These are phyloP conservation scores for Penicillium macrosclerotiorum DNA, from an alignment of 495 filamentous ascomycete genomes.

Conservation along the genomic window DNA sequence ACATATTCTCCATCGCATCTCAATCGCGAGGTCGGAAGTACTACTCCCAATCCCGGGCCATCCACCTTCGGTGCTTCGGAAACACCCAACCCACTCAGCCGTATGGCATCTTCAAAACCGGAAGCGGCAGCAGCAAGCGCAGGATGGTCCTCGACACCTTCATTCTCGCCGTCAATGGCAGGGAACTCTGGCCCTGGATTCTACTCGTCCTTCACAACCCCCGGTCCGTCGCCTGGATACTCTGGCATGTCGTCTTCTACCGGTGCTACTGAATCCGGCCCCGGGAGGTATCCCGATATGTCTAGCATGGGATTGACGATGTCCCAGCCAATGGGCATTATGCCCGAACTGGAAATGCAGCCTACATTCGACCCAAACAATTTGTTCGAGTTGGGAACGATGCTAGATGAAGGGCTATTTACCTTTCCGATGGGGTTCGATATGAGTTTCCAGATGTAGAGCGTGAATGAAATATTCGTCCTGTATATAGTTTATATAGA, in stretches of 20 bases:
- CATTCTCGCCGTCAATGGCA: slow-evolving; percentile 5
- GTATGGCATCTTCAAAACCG: not conserved
- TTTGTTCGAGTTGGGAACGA: slow-evolving; percentile 32
- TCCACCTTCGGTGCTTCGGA: not conserved
- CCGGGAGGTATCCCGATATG: slow-evolving; percentile 14
- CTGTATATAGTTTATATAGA: not conserved
- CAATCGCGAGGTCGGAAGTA: not conserved
- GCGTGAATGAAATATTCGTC: too few species aligned
- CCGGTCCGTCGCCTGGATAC: slow-evolving; percentile 8
- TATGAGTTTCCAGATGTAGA: slow-evolving; percentile 18
- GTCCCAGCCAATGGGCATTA: slow-evolving; percentile 20
- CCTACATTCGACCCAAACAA: slow-evolving; percentile 28
- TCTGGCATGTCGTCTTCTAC: not conserved
- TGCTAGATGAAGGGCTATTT: slow-evolving; percentile 39
- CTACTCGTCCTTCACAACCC: slow-evolving; percentile 14
- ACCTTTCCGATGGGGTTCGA: slow-evolving; percentile 34
- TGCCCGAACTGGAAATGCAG: slow-evolving; percentile 29
- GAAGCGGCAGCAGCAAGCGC: slow-evolving; percentile 1
- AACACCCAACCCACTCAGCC: slow-evolving; percentile 1
- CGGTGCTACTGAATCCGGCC: not conserved
- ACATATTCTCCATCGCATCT: slow-evolving; percentile 10
- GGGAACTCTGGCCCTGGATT: slow-evolving; percentile 7
- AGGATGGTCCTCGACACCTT: slow-evolving; percentile 9
- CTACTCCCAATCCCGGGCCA: slow-evolving; percentile 5
- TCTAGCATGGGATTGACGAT: slow-evolving; percentile 11